Conservation (phyloP, 2,329 filamentous ascomycete species). For the Trichoderma sp. region DNA sequence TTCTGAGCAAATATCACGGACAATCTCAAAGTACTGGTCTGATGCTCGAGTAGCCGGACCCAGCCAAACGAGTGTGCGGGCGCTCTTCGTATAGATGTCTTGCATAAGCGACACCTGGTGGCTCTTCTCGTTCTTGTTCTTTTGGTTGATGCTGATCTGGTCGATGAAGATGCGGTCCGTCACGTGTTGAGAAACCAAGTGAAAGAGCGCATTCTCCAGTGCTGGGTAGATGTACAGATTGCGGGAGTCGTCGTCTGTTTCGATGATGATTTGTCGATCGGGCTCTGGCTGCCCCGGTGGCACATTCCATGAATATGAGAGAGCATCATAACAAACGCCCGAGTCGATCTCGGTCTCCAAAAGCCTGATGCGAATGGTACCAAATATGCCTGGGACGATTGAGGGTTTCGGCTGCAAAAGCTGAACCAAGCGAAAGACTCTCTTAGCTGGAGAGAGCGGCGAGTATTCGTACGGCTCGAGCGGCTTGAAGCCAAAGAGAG, state of each 20-base stretch:
- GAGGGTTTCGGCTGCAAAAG: constrained; percentile 33
- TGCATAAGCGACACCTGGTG: constrained; percentile 38
- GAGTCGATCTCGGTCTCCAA: constrained; percentile 33
- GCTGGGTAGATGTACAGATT: constrained; percentile 36
- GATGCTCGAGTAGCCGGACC: constrained; percentile 34
- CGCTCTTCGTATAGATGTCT: constrained; percentile 36
- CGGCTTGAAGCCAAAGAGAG: constrained; percentile 8
- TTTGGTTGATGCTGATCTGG: constrained; percentile 41
- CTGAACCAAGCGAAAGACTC: constrained; percentile 36
- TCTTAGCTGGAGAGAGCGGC: constrained; percentile 19
- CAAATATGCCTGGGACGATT: constrained; percentile 30
- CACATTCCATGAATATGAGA: constrained; percentile 40
- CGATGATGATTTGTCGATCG: constrained; percentile 37
- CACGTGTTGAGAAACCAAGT: constrained; percentile 27
- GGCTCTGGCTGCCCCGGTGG: constrained; percentile 27
- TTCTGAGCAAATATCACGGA: constrained; percentile 30
- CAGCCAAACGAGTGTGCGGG: constrained; percentile 37
- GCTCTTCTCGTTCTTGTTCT: constrained; percentile 33
- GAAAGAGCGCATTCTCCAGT: constrained; percentile 38
- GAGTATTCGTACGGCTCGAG: constrained; percentile 25
- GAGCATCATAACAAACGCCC: constrained; percentile 34
- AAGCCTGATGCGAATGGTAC: constrained; percentile 37
- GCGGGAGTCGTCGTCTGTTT: constrained; percentile 26
- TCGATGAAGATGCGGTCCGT: constrained; percentile 37
- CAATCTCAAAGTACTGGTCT: constrained; percentile 32